These are phyloP conservation scores for Wakefieldia striispora DNA, from an alignment of 768 basidiomycete species.

Conservation along the genomic window DNA sequence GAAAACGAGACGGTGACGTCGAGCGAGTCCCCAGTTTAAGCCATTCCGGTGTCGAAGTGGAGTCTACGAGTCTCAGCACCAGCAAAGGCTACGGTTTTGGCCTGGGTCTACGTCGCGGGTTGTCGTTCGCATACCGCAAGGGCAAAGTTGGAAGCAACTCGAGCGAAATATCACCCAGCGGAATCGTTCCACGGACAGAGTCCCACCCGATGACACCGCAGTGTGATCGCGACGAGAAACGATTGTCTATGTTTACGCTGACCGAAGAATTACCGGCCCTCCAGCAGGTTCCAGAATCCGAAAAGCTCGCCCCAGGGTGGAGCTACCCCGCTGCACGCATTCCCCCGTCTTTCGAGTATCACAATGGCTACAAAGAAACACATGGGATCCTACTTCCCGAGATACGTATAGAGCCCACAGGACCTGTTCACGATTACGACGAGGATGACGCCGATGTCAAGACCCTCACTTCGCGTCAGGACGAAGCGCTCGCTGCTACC, in stretches of 20 bases:
- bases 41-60: conserved; percentile 23
- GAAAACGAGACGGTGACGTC: conserved; percentile 4
- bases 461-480: conserved; percentile 31
- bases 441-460: conserved; percentile 30
- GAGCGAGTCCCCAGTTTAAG: conserved; percentile 9
- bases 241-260: conserved; percentile 23
- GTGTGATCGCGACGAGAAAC: conserved; percentile 28
- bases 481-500: conserved; percentile 39
- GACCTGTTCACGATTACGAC: conserved; percentile 16
- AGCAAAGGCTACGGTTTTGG: conserved; percentile 35
- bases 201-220: conserved; percentile 23
- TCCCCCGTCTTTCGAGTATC: conserved; percentile 13
- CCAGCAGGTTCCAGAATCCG: conserved; percentile 25
- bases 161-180: conserved; percentile 17
- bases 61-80: conserved; percentile 28
- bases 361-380: background rate
- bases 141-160: conserved; percentile 19
- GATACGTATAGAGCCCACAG: conserved; percentile 11
- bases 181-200: conserved; percentile 8
- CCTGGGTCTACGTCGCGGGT: conserved; percentile 28
- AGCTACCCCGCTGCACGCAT: conserved; percentile 21
- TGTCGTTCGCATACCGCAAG: conserved; percentile 26
- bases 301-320: conserved; percentile 35
- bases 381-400: conserved; percentile 23
- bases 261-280: conserved; percentile 18